Conservation (phyloP, 495 filamentous ascomycete species). For the Hyaloscypha variabilis region DNA sequence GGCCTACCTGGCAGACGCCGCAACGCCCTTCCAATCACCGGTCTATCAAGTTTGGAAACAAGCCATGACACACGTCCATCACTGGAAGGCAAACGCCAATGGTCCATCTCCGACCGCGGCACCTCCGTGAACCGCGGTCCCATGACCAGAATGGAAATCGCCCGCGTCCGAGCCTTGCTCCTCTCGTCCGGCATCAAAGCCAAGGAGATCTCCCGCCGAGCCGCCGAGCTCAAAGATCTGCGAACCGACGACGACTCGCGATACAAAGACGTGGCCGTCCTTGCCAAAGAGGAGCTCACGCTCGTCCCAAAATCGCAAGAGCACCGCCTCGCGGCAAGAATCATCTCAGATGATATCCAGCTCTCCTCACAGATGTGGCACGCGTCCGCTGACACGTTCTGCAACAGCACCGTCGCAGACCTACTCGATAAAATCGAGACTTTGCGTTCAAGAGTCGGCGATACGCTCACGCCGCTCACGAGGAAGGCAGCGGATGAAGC, state of each 20-base stretch:
- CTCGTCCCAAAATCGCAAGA: slow-evolving; percentile 61
- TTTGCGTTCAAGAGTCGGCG: slow-evolving; percentile 53
- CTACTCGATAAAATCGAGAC: slow-evolving; percentile 49
- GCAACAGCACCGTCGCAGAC: slow-evolving; percentile 42
- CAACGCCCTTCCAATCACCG: slow-evolving; percentile 40
- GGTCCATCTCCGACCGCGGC: slow-evolving; percentile 73
- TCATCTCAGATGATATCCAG: slow-evolving; percentile 48
- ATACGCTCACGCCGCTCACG: slow-evolving; percentile 62
- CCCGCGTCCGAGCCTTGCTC: slow-evolving; percentile 71
- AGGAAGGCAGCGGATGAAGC: slow-evolving; percentile 72
- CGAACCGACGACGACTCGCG: slow-evolving; percentile 8
- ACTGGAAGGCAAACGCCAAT: slow-evolving; percentile 46
- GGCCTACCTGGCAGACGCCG: slow-evolving; percentile 41
- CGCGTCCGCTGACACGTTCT: slow-evolving; percentile 43
- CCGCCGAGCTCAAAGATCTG: slow-evolving; percentile 44
- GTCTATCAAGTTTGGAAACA: slow-evolving; percentile 32
- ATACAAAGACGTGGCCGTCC: slow-evolving; percentile 39
- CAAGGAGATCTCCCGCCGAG: slow-evolving; percentile 70
- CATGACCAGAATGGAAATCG: slow-evolving; percentile 68
- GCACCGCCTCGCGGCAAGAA: slow-evolving; percentile 68
- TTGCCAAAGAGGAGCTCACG: slow-evolving; percentile 41
- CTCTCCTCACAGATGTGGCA: slow-evolving; percentile 31
- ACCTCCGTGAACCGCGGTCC: slow-evolving; percentile 40
- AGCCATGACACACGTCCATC: slow-evolving; percentile 16
- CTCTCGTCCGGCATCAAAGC: slow-evolving; percentile 86